These are phyloP conservation scores for Dipodascus geniculatus DNA, from an alignment of 805 yeast species.

Conservation along the genomic window DNA sequence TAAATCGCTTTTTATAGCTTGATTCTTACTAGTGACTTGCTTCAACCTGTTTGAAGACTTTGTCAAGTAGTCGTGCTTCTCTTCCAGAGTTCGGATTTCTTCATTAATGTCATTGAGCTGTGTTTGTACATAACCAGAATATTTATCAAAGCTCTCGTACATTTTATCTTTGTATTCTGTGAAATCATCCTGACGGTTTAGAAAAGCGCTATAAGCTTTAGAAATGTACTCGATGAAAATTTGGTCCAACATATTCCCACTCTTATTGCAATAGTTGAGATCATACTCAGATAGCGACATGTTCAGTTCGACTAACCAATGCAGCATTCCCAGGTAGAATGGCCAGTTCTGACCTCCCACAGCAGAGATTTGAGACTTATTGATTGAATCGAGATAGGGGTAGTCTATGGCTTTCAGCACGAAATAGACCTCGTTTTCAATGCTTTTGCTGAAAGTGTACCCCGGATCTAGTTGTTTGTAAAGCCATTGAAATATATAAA, in stretches of 20 bases:
- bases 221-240: constrained; percentile 50
- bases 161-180: constrained; percentile 42
- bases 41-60: constrained; percentile 37
- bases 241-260: constrained; percentile 31
- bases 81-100: constrained; percentile 31
- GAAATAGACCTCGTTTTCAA: constrained; percentile 65
- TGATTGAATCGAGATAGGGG: constrained; percentile 71
- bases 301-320: constrained; percentile 64
- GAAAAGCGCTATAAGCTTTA: constrained; percentile 55
- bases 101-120: constrained; percentile 34
- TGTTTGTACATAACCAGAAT: constrained; percentile 36
- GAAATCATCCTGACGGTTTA: constrained; percentile 55
- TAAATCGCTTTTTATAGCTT: constrained; percentile 59
- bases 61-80: constrained; percentile 31
- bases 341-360: constrained; percentile 87
- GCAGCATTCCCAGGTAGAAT: constrained; percentile 64
- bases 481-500: constrained; percentile 65
- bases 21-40: constrained; percentile 42
- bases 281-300: constrained; percentile 32
- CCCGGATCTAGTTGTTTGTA: constrained; percentile 73
- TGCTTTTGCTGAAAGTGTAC: constrained; percentile 50
- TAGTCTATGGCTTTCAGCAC: constrained; percentile 55
- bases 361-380: constrained; percentile 77
- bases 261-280: constrained; percentile 23
- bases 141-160: constrained; percentile 40